Base-by-base conservation (phyloP, 495 filamentous ascomycete genomes). In the Aeminium ludgeri region DNA sequence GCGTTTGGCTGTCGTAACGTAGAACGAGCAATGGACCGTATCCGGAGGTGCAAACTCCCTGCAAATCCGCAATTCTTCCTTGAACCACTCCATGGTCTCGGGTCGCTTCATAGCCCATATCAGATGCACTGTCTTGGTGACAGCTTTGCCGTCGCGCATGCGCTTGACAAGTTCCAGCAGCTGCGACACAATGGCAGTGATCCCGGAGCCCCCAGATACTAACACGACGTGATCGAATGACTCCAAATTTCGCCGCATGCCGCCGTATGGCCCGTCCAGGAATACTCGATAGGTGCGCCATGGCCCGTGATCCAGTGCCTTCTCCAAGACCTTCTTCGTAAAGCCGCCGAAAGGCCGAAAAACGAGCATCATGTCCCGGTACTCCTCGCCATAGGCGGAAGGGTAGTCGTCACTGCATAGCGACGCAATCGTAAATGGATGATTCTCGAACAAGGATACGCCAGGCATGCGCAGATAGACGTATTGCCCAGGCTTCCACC, bases 71-170 rank as follows among this genome's bases (percentile, higher is more conserved):
- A 95, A 67, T 56, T 94, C 89, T 62, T 95, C 87, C 55, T 82
- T 81, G 69, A 96, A 96, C 87, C 87, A 96, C 56, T 92, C 85
- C 72, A 96, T 86, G 6, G 82, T 83, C 60, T 94, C 87, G 28
- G 82, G 72, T 38, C 78, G 74, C 57, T 86, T 87, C 34, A 96
- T 63, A 15, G 86, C 76, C 87, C 87, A 96, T 10, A 96, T 72
- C 4, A 96, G 81, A 16, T 86, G 78, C 20, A 96, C 77, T 40
- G 79, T 80, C 59, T 76, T 82, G 12, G 86, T 93, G 40, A 94
- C 80, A 25, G 87, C 89, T 51, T 93, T 92, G 13, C 82, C 79
- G 53, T 91, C 84, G 13, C 81, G 76, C 72, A 95, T 92, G 45
- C 86, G 78, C 64, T 93, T 92, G 63, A 93, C 87, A 38, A 96